Conservation (phyloP, 805 yeast species). For the Kurtzmaniella fragi region DNA sequence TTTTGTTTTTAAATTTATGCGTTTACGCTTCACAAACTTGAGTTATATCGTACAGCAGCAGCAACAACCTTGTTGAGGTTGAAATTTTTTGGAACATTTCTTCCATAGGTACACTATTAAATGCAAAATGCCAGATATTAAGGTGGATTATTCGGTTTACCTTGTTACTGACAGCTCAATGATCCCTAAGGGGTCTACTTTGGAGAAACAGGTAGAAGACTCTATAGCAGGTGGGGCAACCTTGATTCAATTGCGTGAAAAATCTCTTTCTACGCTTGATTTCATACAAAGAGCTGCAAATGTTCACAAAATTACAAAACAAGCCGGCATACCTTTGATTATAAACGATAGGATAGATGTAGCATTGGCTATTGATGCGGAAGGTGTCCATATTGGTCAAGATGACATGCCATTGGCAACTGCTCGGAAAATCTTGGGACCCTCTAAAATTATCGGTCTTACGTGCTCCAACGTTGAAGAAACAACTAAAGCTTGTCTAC, state of each 20-base stretch:
- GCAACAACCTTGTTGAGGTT: no score
- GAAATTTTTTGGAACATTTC: no score
- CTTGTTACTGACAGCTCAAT: conserved; percentile 76
- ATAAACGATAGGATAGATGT: conserved; percentile 87
- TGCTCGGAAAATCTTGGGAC: conserved; percentile 65
- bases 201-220: conserved; percentile 56
- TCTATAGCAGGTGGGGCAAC: conserved; percentile 74
- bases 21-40: no score
- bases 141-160: conserved; percentile 57
- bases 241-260: conserved; percentile 79
- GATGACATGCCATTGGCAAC: conserved; percentile 67
- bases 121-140: neutral
- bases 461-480: conserved; percentile 62
- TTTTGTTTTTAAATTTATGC: no score
- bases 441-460: conserved; percentile 73
- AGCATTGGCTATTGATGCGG: conserved; percentile 85
- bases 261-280: conserved; percentile 58
- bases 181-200: conserved; percentile 54
- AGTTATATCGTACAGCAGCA: no score
- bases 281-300: conserved; percentile 58
- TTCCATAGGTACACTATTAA: no score
- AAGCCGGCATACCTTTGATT: conserved; percentile 64
- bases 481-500: conserved; percentile 43
- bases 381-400: conserved; percentile 91
- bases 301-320: conserved; percentile 58